Evolutionary conservation across 768 basidiomycete species (phyloP).

Genomic region (Podaxis pistillaris): DNA sequence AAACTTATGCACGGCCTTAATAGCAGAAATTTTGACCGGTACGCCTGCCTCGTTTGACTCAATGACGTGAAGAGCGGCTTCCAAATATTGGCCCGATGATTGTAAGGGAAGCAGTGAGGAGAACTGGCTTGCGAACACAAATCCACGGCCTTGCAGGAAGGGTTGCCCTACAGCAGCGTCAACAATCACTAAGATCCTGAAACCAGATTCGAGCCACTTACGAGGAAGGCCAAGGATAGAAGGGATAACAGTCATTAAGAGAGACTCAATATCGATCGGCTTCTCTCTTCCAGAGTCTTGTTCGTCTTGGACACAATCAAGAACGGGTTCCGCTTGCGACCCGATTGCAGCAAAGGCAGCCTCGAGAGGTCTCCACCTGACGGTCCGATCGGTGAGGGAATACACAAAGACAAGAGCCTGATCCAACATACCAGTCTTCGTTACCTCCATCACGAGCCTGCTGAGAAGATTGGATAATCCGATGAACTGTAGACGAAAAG

Average conservation of each 20-base stretch:
- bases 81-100: slow-evolving; percentile 82
- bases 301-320: slow-evolving; percentile 78
- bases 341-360: slow-evolving; percentile 80
- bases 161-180: slow-evolving; percentile 58
- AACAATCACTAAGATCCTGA: neutral
- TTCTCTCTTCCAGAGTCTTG: slow-evolving; percentile 57
- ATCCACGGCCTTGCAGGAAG: slow-evolving; percentile 92
- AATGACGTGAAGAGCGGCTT: slow-evolving; percentile 83
- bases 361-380: slow-evolving; percentile 92
- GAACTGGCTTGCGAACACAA: slow-evolving; percentile 92
- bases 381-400: neutral
- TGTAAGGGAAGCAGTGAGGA: slow-evolving; percentile 68
- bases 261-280: slow-evolving; percentile 73
- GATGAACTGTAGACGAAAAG: slow-evolving; percentile 54
- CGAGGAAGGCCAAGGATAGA: slow-evolving; percentile 69
- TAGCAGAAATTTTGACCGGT: slow-evolving; percentile 93
- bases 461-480: slow-evolving; percentile 57
- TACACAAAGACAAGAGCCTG: neutral
- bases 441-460: slow-evolving; percentile 52
- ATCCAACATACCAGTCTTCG: slow-evolving; percentile 57
- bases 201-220: slow-evolving; percentile 25
- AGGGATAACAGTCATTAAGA: slow-evolving; percentile 80
- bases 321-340: slow-evolving; percentile 72
- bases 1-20: slow-evolving; percentile 92
- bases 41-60: slow-evolving; percentile 68